These are phyloP conservation scores for Trichoderma atrobrunneum DNA, from an alignment of 2,329 filamentous ascomycete species.

Conservation along the genomic window DNA sequence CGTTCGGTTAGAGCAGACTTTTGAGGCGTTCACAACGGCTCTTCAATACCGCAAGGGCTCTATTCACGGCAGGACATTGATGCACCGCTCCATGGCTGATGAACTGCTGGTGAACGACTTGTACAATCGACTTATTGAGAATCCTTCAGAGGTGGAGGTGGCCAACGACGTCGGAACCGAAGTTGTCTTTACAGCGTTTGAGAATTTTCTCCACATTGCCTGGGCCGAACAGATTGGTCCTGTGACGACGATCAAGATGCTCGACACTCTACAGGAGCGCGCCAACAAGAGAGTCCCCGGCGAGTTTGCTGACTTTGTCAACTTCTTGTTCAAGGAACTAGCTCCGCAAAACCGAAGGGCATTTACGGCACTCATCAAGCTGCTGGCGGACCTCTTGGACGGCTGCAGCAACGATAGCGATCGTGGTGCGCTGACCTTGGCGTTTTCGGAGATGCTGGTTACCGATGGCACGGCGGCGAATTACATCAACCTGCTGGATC, in stretches of 20 bases:
- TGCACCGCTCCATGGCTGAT: conserved; percentile 68
- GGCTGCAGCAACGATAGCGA: conserved; percentile 90
- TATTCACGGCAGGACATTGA: conserved; percentile 73
- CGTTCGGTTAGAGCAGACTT: conserved; percentile 75
- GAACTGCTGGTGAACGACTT: conserved; percentile 82
- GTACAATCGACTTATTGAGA: conserved; percentile 84
- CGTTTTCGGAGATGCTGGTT: conserved; percentile 84
- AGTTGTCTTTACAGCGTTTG: conserved; percentile 85
- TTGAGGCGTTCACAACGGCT: conserved; percentile 77
- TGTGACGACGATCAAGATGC: conserved; percentile 68
- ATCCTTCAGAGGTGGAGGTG: conserved; percentile 72
- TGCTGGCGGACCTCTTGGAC: conserved; percentile 83
- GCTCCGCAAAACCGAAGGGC: conserved; percentile 70
- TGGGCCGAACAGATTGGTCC: conserved; percentile 89
- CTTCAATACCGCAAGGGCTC: conserved; percentile 83
- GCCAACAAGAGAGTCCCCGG: conserved; percentile 64
- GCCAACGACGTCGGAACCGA: conserved; percentile 76
- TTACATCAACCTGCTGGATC: conserved; percentile 85
- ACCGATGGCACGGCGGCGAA: conserved; percentile 72
- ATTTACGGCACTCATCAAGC: conserved; percentile 77
- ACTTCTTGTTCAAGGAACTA: conserved; percentile 63
- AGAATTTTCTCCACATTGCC: conserved; percentile 84
- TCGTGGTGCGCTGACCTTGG: conserved; percentile 79
- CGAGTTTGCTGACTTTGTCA: conserved; percentile 70
- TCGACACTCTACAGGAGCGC: conserved; percentile 71